phyloP scores from a whole-genome alignment of 2,329 filamentous ascomycete genomes.

The Beauveria sp. region DNA sequence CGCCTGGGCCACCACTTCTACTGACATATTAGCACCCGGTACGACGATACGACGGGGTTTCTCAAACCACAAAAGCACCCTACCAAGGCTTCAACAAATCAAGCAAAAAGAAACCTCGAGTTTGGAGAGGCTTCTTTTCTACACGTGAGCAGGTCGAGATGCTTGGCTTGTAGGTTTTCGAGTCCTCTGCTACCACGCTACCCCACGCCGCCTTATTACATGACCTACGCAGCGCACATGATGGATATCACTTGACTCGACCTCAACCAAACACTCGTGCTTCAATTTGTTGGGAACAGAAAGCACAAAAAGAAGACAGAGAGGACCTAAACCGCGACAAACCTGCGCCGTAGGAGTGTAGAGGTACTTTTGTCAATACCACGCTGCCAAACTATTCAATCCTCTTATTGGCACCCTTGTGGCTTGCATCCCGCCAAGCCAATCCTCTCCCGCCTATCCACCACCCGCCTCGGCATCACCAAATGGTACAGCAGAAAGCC shows the following conservation, averaged over 20 bases:
- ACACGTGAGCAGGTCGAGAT: no score
- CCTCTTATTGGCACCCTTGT: no score
- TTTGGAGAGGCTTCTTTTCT: no score
- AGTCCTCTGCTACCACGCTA: background rate
- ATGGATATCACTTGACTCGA: slow-evolving; percentile 2
- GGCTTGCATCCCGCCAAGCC: no score
- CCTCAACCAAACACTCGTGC: background rate
- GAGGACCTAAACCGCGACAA: background rate
- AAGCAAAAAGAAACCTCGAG: background rate
- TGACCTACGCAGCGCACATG: background rate
- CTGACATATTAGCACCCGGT: background rate
- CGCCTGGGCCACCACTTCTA: background rate
- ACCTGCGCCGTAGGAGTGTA: background rate
- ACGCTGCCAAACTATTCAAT: background rate
- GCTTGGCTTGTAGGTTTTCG: no score
- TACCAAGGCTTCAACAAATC: background rate
- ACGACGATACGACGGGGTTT: background rate
- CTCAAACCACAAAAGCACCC: background rate
- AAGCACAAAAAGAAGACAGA: background rate
- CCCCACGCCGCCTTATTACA: background rate
- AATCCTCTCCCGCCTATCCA: no score
- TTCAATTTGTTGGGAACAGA: background rate
- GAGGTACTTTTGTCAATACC: background rate
- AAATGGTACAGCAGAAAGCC: background rate
- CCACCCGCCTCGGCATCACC: background rate